These are phyloP conservation scores for Cinnamomum chago DNA, from an alignment of 164 flowering plant genomes.

Conservation along the genomic window DNA sequence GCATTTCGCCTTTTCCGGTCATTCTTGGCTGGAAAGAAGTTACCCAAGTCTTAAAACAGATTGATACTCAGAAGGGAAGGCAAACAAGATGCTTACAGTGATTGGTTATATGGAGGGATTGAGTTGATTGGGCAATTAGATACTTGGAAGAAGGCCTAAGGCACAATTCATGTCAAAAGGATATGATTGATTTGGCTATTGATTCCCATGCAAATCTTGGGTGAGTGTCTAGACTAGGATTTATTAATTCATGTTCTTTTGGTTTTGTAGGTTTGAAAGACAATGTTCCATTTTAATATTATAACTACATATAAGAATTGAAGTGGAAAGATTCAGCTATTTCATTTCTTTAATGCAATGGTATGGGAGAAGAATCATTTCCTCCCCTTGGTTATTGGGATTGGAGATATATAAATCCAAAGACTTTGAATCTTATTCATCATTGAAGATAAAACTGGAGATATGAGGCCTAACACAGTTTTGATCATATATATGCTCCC, in stretches of 20 bases:
- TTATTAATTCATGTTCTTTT: constrained; percentile 1
- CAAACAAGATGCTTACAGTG: not conserved
- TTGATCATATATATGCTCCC: no score
- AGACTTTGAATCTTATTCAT: no score
- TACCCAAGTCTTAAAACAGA: constrained; percentile 18
- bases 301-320: not conserved
- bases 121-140: not conserved
- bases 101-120: not conserved
- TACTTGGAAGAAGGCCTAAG: not conserved
- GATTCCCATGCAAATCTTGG: not conserved
- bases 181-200: not conserved
- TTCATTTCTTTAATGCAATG: not conserved
- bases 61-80: not conserved
- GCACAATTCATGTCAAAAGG: not conserved
- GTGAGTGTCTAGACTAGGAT: not conserved
- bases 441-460: no score
- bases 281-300: not conserved
- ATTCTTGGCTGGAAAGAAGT: constrained; percentile 38
- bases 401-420: no score
- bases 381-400: no score
- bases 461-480: no score
- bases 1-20: constrained; percentile 53
- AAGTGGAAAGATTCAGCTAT: not conserved
- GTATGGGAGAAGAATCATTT: no score
- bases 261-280: not conserved